Base-by-base conservation (phyloP, 495 filamentous ascomycete genomes). In the Lichina pygmaea region DNA sequence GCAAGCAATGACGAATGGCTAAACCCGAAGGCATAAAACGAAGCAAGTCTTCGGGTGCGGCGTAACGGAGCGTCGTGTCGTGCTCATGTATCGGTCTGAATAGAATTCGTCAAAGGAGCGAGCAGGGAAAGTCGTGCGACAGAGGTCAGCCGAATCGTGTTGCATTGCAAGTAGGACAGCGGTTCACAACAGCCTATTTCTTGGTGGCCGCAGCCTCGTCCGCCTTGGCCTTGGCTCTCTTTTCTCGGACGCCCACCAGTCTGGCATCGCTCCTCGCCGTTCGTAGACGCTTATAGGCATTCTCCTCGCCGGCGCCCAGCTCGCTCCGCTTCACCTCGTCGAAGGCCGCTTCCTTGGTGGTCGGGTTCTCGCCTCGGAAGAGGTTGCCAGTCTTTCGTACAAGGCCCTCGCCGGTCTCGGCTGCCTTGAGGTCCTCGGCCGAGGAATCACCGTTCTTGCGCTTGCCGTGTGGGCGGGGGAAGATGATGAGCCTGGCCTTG, bases 401-500 rank as follows among this genome's bases (percentile, higher is more conserved):
- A 57, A 70, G 56, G 51, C 64, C 64, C 50, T 69, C 61, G 53
- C 62, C 63, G 57, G 73, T 73, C 70, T 84, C 75, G 63, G 67
- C 75, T 49, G 67, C 70, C 58, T 74, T 74, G 64, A 89, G 72
- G 52, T 92, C 85, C 62, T 89, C 84, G 52, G 72, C 74, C 60
- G 79, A 75, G 57, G 81, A 77, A 65, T 94, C 89, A 60, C 75
- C 73, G 55, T 75, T 77, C 78, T 86, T 93, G 66, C 75, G 68
- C 67, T 89, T 78, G 66, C 84, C 83, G 58, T 72, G 68, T 66
- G 83, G 86, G 71, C 84, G 84, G 57, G 89, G 89, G 77, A 95
- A 95, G 62, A 97, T 68, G 66, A 97, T 92, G 58, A 97, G 65
- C 58, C 85, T 81, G 53, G 72, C 73, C 67, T 77, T 79, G 84